Percentiles rank a stretch among this genome's conserved stretches.
Conservation (phyloP, 768 basidiomycete species). For the Naganishia kalamii region DNA sequence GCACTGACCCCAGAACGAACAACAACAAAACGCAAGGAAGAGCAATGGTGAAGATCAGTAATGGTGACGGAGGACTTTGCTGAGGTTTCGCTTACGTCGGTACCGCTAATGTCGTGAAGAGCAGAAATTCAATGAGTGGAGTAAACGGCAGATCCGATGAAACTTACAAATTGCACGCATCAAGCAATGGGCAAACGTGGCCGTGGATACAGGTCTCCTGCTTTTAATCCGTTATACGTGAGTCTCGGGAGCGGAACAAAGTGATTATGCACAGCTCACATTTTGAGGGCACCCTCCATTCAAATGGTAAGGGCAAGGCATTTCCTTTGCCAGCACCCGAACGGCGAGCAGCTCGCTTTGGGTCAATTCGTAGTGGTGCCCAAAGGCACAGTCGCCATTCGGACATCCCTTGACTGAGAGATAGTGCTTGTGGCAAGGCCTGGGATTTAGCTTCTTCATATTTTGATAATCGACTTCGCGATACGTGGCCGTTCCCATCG, state of each 20-base stretch:
- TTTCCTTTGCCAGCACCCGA: slow-evolving; percentile 16
- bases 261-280: neutral
- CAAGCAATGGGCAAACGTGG: slow-evolving; percentile 20
- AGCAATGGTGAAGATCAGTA: neutral
- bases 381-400: slow-evolving; percentile 5
- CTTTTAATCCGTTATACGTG: neutral
- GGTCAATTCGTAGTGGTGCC: slow-evolving; percentile 16
- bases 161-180: no score
- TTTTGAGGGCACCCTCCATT: slow-evolving; percentile 8
- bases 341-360: slow-evolving; percentile 14
- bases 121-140: neutral
- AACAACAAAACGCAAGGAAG: neutral
- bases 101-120: neutral
- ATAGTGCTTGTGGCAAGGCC: slow-evolving; percentile 21
- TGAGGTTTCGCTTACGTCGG: neutral
- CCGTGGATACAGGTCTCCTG: slow-evolving; percentile 22
- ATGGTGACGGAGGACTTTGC: neutral
- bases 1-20: neutral
- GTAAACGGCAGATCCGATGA: neutral
- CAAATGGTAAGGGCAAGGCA: slow-evolving; percentile 14
- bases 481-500: neutral
- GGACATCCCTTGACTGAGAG: slow-evolving; percentile 6
- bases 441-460: slow-evolving; percentile 21
- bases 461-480: slow-evolving; percentile 12
- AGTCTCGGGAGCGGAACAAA: no score